phyloP scores from a whole-genome alignment of 148 eudicot genomes.

The Diospyros kaki region DNA sequence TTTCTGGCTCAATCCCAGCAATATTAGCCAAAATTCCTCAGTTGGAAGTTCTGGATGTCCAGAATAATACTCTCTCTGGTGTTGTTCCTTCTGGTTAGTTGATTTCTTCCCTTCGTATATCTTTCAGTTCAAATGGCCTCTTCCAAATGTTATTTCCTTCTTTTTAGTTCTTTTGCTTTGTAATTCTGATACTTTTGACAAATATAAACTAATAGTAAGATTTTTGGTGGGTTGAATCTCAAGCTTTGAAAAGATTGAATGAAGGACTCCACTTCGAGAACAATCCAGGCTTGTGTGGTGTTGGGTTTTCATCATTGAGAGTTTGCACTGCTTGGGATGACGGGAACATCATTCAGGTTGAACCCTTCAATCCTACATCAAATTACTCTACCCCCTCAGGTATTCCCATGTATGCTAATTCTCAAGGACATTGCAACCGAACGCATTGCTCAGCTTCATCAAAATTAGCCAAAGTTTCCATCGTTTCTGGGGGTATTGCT shows the following conservation, averaged over 20 bases:
- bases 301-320: slow-evolving; percentile 50
- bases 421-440: slow-evolving; percentile 31
- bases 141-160: neutral
- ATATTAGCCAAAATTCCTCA: slow-evolving; percentile 38
- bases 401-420: slow-evolving; percentile 21
- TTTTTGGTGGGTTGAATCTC: slow-evolving; percentile 15
- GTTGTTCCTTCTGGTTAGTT: slow-evolving; percentile 62
- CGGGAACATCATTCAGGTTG: slow-evolving; percentile 34
- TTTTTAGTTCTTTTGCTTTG: neutral
- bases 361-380: slow-evolving; percentile 29
- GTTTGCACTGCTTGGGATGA: slow-evolving; percentile 58
- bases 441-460: slow-evolving; percentile 43
- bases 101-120: neutral
- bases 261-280: slow-evolving; percentile 47
- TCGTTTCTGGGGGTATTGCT: slow-evolving; percentile 39
- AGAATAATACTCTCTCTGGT: slow-evolving; percentile 76
- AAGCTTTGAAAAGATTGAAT: slow-evolving; percentile 59
- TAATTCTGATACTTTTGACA: neutral
- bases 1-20: slow-evolving; percentile 69
- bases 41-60: slow-evolving; percentile 53
- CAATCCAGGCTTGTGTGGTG: slow-evolving; percentile 70
- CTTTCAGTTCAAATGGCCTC: neutral
- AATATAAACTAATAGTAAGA: neutral
- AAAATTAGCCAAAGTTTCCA: slow-evolving; percentile 28
- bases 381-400: slow-evolving; percentile 22